A percentile compares a stretch with the other conserved stretches of the same genome.
Evolutionary conservation across 148 eudicot genomes (phyloP).

Genomic region (Cornus florida): DNA sequence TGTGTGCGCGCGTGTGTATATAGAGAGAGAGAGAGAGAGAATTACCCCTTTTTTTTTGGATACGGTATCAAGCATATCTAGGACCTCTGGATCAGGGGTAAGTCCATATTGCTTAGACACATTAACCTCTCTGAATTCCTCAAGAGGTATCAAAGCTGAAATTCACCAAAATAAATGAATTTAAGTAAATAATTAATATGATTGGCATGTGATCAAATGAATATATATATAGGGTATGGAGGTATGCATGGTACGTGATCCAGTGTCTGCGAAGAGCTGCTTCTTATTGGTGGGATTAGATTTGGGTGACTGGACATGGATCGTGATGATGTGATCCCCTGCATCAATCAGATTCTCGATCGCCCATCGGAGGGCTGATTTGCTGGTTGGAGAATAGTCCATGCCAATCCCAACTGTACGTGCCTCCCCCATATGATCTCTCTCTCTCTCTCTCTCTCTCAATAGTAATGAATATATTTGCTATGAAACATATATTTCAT

Average conservation of each 20-base stretch:
- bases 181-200: neutral
- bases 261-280: slow-evolving; percentile 49
- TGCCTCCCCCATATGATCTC: slow-evolving; percentile 27
- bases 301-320: slow-evolving; percentile 48
- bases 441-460: neutral
- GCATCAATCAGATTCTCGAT: slow-evolving; percentile 39
- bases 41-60: slow-evolving; percentile 33
- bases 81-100: slow-evolving; percentile 41
- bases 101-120: slow-evolving; percentile 50
- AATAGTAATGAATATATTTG: neutral
- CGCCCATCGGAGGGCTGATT: slow-evolving; percentile 47
- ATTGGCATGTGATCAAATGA: neutral
- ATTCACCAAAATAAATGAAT: neutral
- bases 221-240: neutral
- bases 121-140: slow-evolving; percentile 36
- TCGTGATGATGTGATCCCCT: slow-evolving; percentile 32
- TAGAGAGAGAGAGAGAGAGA: neutral
- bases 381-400: slow-evolving; percentile 55
- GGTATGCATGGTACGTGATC: slow-evolving; percentile 35
- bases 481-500: neutral
- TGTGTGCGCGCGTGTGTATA: too few relatives aligned
- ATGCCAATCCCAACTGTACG: slow-evolving; percentile 44
- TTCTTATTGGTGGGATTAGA: slow-evolving; percentile 39
- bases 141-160: slow-evolving; percentile 49
- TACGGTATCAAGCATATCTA: slow-evolving; percentile 40